phyloP scores from a whole-genome alignment of 805 yeast genomes.

The Candida morakotiae region DNA sequence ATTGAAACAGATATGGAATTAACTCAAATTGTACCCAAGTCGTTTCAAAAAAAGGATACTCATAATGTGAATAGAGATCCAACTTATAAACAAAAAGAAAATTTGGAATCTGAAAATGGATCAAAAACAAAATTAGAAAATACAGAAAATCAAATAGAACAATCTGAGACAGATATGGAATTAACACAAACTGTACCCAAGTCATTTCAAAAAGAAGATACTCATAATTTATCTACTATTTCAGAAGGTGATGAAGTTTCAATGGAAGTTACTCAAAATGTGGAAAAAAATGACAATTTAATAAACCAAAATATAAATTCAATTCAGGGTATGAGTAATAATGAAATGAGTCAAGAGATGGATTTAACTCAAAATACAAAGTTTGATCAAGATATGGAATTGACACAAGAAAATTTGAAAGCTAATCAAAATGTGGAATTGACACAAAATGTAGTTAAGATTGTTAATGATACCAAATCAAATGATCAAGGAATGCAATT shows the following conservation, averaged over 20 bases:
- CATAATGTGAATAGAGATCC: not conserved
- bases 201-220: not conserved
- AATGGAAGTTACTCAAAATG: constrained; percentile 5
- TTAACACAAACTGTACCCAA: not conserved
- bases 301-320: too few relatives aligned
- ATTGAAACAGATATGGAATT: not conserved
- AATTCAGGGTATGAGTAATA: too few relatives aligned
- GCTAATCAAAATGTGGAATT: too few relatives aligned
- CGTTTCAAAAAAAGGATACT: not conserved
- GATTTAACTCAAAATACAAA: too few relatives aligned
- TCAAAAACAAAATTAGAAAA: too few relatives aligned
- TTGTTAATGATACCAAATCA: too few relatives aligned
- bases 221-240: constrained; percentile 3
- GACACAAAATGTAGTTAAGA: too few relatives aligned
- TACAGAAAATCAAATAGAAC: too few relatives aligned
- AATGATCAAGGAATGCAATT: too few relatives aligned
- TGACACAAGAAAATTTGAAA: too few relatives aligned
- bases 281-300: not conserved
- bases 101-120: not conserved
- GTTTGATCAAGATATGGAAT: too few relatives aligned
- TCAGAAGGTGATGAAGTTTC: constrained; percentile 6
- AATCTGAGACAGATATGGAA: not conserved
- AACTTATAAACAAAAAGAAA: not conserved
- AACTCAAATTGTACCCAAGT: not conserved
- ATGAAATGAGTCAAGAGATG: too few relatives aligned